phyloP scores from a whole-genome alignment of 352 stramenopile species.

The Phytophthora colocasiae region DNA sequence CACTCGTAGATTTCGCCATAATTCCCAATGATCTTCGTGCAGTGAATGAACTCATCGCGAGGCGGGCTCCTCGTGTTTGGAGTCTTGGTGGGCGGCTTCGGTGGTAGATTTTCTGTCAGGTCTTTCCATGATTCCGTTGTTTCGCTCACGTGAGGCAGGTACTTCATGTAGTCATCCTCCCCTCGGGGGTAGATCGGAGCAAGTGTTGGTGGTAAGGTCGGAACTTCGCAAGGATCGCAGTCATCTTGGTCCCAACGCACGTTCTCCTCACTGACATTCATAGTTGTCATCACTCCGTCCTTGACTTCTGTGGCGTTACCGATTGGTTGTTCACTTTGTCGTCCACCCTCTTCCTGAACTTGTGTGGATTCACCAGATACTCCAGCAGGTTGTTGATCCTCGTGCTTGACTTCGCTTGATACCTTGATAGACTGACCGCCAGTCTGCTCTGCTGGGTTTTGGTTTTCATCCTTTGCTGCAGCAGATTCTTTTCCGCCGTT shows the following conservation, averaged over 20 bases:
- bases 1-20: conserved; percentile 15
- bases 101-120: conserved; percentile 9
- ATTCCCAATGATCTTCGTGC: conserved; percentile 14
- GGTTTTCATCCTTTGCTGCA: too few relatives aligned
- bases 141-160: conserved; percentile 15
- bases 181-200: conserved; percentile 7
- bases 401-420: too few relatives aligned
- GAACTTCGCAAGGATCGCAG: conserved; percentile 21
- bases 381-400: too few relatives aligned
- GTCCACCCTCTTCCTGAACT: too few relatives aligned
- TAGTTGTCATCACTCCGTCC: conserved; percentile 1
- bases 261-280: not conserved
- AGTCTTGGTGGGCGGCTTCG: not conserved
- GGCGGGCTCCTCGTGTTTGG: not conserved
- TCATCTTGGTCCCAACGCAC: conserved; percentile 20
- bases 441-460: too few relatives aligned
- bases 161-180: conserved; percentile 11
- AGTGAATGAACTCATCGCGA: conserved; percentile 10
- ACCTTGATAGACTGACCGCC: too few relatives aligned
- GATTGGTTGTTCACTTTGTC: not conserved
- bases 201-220: conserved; percentile 15
- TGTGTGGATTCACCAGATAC: too few relatives aligned
- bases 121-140: conserved; percentile 7
- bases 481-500: too few relatives aligned
- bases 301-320: not conserved